Evolutionary conservation across 1,284 basidiomycete genomes (phyloP).

Genomic region (Rhodotorula sp.): DNA sequence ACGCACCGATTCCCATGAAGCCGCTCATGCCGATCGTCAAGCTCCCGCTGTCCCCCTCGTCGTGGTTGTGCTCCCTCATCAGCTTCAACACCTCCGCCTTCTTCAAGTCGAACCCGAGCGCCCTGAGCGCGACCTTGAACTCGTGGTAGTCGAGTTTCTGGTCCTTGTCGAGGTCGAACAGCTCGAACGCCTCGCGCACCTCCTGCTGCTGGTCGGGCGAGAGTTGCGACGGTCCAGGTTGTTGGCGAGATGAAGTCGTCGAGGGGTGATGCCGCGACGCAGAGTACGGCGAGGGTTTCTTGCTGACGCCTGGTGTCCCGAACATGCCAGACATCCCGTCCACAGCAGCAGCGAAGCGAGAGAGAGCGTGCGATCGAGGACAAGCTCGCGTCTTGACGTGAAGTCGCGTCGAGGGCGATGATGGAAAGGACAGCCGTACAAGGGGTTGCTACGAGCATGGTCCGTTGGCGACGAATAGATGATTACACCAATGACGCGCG

Average conservation of each 20-base stretch:
- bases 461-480: too few relatives aligned
- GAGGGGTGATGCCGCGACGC: constrained; percentile 10
- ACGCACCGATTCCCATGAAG: constrained; percentile 18
- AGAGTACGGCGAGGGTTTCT: constrained; percentile 11
- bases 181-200: constrained; percentile 97
- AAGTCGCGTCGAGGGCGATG: not conserved
- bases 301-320: not conserved
- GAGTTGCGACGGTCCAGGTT: constrained; percentile 17
- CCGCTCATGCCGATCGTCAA: constrained; percentile 9
- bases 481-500: not conserved
- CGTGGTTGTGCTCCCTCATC: constrained; percentile 61
- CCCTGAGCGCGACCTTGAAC: constrained; percentile 97
- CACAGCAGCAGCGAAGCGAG: not conserved
- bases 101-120: constrained; percentile 95
- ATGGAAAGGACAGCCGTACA: not conserved
- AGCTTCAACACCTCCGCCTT: constrained; percentile 97
- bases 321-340: constrained; percentile 11
- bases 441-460: not conserved
- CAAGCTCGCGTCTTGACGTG: not conserved
- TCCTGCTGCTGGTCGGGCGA: constrained; percentile 53
- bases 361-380: not conserved
- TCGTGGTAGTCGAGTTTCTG: constrained; percentile 87
- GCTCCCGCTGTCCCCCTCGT: constrained; percentile 8
- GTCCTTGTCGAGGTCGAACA: constrained; percentile 99
- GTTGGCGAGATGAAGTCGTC: constrained; percentile 1